phyloP scores from a whole-genome alignment of 2,329 filamentous ascomycete species.

The Colletotrichum eleusines region DNA sequence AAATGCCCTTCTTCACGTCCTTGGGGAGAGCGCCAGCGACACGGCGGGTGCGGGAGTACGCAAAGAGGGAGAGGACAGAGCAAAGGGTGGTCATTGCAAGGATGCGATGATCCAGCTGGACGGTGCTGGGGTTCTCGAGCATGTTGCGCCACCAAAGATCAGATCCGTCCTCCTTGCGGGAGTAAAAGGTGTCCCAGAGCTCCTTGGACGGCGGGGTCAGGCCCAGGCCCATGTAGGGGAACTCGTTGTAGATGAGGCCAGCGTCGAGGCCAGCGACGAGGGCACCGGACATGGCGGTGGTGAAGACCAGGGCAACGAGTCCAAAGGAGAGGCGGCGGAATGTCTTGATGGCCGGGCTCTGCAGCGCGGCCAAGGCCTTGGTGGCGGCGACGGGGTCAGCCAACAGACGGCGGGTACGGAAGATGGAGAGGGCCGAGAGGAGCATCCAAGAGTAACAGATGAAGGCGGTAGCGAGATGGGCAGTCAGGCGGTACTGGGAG shows the following conservation, averaged over 20 bases:
- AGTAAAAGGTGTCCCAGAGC: constrained; percentile 89
- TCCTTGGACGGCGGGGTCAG: constrained; percentile 84
- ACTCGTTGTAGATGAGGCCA: constrained; percentile 98
- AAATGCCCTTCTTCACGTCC: constrained; percentile 75
- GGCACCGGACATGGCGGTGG: constrained; percentile 92
- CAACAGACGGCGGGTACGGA: constrained; percentile 81
- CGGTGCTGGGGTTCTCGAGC: constrained; percentile 95
- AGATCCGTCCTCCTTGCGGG: constrained; percentile 78
- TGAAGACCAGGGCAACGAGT: constrained; percentile 82
- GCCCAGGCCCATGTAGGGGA: constrained; percentile 92
- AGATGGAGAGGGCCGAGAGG: constrained; percentile 84
- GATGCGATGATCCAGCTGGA: constrained; percentile 95
- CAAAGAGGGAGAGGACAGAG: constrained; percentile 81
- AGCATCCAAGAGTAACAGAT: constrained; percentile 96
- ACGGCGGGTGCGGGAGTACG: constrained; percentile 79
- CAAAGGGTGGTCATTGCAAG: constrained; percentile 91
- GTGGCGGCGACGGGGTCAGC: constrained; percentile 73
- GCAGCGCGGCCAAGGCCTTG: constrained; percentile 71
- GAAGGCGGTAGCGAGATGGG: constrained; percentile 92
- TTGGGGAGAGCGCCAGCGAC: constrained; percentile 70
- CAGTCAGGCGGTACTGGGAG: constrained; percentile 91
- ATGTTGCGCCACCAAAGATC: constrained; percentile 98
- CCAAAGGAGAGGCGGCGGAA: constrained; percentile 81
- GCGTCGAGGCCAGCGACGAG: constrained; percentile 96
- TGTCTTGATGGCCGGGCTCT: constrained; percentile 73